Conservation (phyloP, 805 yeast genomes). For the Ogataea trehalophila region DNA sequence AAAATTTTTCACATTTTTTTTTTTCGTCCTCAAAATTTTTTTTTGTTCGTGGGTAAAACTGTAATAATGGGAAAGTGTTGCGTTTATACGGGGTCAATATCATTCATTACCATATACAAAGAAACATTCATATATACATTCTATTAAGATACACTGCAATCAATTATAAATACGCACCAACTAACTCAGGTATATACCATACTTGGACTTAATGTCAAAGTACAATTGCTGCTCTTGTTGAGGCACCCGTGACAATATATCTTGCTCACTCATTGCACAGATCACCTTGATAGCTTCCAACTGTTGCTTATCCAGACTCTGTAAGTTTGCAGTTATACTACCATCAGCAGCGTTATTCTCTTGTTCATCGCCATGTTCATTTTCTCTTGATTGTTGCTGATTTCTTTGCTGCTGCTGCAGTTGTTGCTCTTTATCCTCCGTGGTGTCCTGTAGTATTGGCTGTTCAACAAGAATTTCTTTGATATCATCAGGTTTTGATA, state of each 20-base stretch:
- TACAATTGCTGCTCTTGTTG: constrained; percentile 21
- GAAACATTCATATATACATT: too few relatives aligned
- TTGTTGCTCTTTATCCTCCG: not conserved
- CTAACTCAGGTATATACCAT: constrained; percentile 4
- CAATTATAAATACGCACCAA: not conserved
- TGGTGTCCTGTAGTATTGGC: not conserved
- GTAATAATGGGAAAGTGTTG: too few relatives aligned
- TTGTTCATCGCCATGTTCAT: not conserved
- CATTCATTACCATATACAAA: too few relatives aligned
- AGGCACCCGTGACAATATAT: constrained; percentile 14
- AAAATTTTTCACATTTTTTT: too few relatives aligned
- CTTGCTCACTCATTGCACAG: constrained; percentile 20
- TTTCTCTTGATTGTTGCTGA: not conserved
- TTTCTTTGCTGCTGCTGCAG: not conserved
- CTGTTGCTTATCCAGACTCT: constrained; percentile 14
- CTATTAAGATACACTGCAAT: not conserved
- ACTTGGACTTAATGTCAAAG: constrained; percentile 21
- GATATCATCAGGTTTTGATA: constrained; percentile 22
- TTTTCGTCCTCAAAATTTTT: too few relatives aligned
- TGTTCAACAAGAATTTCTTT: constrained; percentile 16
- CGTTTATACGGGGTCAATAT: too few relatives aligned
- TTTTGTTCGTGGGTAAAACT: too few relatives aligned
- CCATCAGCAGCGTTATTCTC: not conserved
- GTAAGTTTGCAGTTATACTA: constrained; percentile 3
- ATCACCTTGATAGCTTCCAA: constrained; percentile 18